These are phyloP conservation scores for Cyclocybe aegerita DNA, from an alignment of 768 basidiomycete genomes.

Conservation along the genomic window DNA sequence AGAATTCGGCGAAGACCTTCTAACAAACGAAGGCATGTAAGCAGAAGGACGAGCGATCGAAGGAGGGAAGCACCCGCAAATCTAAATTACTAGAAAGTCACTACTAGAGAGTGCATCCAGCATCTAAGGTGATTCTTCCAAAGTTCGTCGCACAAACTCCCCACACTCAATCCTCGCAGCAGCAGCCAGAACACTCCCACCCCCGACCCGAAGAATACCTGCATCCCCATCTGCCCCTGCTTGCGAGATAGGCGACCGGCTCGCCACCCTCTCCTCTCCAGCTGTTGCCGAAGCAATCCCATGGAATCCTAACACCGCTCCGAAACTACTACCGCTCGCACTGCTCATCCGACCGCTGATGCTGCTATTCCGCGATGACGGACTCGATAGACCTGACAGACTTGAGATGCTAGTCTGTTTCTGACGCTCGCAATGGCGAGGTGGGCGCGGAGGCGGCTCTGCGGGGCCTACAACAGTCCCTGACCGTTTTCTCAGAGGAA, in stretches of 20 bases:
- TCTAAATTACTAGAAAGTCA: too few relatives aligned
- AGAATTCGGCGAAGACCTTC: too few relatives aligned
- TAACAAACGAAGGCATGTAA: too few relatives aligned
- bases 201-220: not conserved
- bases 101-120: too few relatives aligned
- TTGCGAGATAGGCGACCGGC: conserved; percentile 1
- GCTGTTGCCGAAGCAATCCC: not conserved
- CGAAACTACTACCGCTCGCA: conserved; percentile 3
- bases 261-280: conserved; percentile 1
- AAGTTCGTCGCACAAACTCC: not conserved
- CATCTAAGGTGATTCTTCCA: too few relatives aligned
- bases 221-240: too few relatives aligned
- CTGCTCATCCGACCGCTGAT: not conserved
- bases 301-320: not conserved
- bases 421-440: not conserved
- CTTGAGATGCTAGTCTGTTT: not conserved
- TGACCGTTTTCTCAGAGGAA: conserved; percentile 27
- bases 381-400: not conserved
- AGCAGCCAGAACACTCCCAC: conserved; percentile 15
- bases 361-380: not conserved
- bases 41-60: too few relatives aligned
- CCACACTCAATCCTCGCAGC: conserved; percentile 22
- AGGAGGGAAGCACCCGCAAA: too few relatives aligned
- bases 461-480: conserved; percentile 28
- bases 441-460: not conserved